Percentiles rank a stretch among this genome's conserved stretches.
Conservation (phyloP, 148 eudicot genomes). For the Chenopodium suecicum region DNA sequence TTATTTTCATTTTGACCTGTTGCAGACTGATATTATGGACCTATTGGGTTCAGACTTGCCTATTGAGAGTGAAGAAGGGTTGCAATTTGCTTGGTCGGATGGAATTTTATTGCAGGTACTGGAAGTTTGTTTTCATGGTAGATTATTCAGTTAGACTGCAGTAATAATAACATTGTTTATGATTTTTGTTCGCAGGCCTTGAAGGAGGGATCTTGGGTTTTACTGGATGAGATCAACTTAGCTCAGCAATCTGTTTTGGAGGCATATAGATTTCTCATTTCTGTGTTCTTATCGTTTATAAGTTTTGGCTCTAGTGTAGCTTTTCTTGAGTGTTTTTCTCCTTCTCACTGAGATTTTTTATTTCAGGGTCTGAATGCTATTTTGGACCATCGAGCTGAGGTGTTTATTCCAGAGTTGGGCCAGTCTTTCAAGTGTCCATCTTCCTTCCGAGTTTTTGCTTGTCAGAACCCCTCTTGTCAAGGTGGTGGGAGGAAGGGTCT, state of each 20-base stretch:
- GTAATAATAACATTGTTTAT: constrained; percentile 2
- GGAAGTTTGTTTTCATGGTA: constrained; percentile 13
- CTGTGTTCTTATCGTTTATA: not conserved
- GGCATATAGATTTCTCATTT: constrained; percentile 34
- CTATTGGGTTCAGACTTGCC: constrained; percentile 98
- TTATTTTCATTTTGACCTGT: constrained; percentile 11
- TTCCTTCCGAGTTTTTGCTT: constrained; percentile 92
- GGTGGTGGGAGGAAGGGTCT: constrained; percentile 99
- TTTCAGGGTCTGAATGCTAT: constrained; percentile 90
- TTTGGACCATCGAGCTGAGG: constrained; percentile 94
- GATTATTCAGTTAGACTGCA: not conserved
- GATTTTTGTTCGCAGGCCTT: constrained; percentile 58
- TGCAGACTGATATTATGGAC: constrained; percentile 97
- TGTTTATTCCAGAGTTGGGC: constrained; percentile 95
- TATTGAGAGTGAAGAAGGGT: constrained; percentile 79
- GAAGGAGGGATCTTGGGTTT: constrained; percentile 91
- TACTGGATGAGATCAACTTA: constrained; percentile 93
- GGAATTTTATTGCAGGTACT: constrained; percentile 90
- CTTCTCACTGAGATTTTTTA: not conserved
- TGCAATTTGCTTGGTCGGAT: constrained; percentile 98
- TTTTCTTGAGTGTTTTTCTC: not conserved
- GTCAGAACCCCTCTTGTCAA: constrained; percentile 90
- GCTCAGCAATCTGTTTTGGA: constrained; percentile 99
- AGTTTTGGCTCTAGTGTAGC: not conserved
- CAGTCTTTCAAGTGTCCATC: constrained; percentile 80